phyloP scores from a whole-genome alignment of 768 basidiomycete species.

The Collybiopsis confluens region DNA sequence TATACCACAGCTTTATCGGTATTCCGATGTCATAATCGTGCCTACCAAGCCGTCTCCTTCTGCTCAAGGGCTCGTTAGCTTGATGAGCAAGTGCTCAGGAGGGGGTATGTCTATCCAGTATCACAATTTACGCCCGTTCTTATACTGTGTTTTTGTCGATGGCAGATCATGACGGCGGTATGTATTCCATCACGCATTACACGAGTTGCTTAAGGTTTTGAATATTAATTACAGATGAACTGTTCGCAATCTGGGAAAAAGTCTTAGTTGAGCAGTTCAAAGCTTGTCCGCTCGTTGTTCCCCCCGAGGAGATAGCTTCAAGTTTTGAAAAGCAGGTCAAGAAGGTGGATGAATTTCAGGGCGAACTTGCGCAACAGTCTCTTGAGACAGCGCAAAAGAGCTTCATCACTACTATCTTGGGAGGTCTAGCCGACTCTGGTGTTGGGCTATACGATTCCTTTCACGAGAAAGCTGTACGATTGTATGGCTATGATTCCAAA shows the following conservation, averaged over 20 bases:
- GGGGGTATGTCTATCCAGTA: constrained; percentile 49
- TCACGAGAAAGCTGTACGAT: constrained; percentile 42
- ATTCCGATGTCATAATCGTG: constrained; percentile 57
- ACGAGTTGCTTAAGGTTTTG: neutral
- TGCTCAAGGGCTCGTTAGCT: constrained; percentile 46
- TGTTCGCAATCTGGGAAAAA: constrained; percentile 42
- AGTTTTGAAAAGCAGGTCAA: constrained; percentile 55
- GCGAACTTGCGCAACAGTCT: constrained; percentile 19
- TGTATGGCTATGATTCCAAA: constrained; percentile 41
- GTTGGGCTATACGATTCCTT: constrained; percentile 40
- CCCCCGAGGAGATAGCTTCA: constrained; percentile 31
- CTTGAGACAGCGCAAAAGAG: constrained; percentile 25
- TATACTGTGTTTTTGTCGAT: too few species aligned
- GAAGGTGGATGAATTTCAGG: constrained; percentile 39
- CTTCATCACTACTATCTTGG: constrained; percentile 34
- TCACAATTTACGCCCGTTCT: too few species aligned
- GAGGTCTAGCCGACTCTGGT: constrained; percentile 31
- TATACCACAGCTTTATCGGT: constrained; percentile 41
- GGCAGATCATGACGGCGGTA: constrained; percentile 75
- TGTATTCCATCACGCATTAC: constrained; percentile 9
- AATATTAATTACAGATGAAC: constrained; percentile 38
- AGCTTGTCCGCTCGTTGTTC: constrained; percentile 36
- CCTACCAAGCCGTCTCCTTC: constrained; percentile 24
- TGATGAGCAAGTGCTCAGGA: constrained; percentile 68
- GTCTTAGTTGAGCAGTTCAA: constrained; percentile 46